phyloP scores from a whole-genome alignment of 495 filamentous ascomycete species.

The Xylaria telfairii region DNA sequence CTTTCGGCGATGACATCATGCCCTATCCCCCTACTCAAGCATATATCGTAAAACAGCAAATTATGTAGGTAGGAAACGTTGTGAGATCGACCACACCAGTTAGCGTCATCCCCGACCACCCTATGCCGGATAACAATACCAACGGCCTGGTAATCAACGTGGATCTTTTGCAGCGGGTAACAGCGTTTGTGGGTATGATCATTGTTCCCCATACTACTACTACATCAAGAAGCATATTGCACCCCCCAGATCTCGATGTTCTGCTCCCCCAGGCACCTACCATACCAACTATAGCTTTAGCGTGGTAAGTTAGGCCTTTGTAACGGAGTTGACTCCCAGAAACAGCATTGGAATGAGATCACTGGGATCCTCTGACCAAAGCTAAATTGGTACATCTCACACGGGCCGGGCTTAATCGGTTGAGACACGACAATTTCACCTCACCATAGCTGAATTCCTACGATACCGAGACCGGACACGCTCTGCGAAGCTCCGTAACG shows the following conservation, averaged over 20 bases:
- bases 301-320: not conserved
- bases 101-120: not conserved
- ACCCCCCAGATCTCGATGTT: not conserved
- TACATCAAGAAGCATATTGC: not conserved
- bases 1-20: conserved; percentile 22
- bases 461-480: not conserved
- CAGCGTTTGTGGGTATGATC: not conserved
- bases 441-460: not conserved
- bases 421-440: not conserved
- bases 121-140: conserved; percentile 8
- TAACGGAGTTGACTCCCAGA: conserved; percentile 5
- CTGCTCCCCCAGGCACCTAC: not conserved
- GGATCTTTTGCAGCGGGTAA: conserved; percentile 9
- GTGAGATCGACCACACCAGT: conserved; percentile 8
- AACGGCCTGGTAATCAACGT: conserved; percentile 11
- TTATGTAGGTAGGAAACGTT: not conserved
- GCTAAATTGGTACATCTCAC: not conserved
- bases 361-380: not conserved
- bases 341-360: conserved; percentile 12
- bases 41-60: not conserved
- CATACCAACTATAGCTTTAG: not conserved
- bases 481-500: conserved; percentile 12
- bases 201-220: not conserved
- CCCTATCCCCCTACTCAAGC: not conserved
- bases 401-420: not conserved